Evolutionary conservation across 2,329 filamentous ascomycete species (phyloP), one percentile per base, ranked within the genome.

Genomic region (Boeremia exigua): DNA sequence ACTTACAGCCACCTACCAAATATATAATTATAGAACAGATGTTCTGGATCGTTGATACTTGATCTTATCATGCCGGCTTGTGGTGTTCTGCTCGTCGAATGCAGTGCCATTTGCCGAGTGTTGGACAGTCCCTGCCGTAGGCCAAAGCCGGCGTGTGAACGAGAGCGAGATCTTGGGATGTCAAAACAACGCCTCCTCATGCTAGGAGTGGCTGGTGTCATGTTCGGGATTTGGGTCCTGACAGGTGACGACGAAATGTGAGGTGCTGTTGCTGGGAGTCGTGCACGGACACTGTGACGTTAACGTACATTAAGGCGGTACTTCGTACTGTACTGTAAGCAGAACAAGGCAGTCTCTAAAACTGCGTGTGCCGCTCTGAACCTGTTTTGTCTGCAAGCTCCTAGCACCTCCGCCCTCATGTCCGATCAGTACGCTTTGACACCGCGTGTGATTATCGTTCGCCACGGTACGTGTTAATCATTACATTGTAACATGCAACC

Each of bases 181-280:
- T 43, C 29, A 37, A 47, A 34, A 48, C 29, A 42, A 48, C 19
- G 14, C 37, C 44, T 54, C 50, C 43, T 48, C 37, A 54, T 54
- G 36, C 43, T 54, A 54, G 50, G 43, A 28, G 9, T 33, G 43
- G 43, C 23, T 48, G 44, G 43, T 43, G 33, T 43, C 48, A 28
- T 54, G 36, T 54, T 39, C 36, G 29, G 43, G 50, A 43, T 42
- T 42, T 47, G 44, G 34, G 30, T 54, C 28, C 37, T 54, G 30
- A 54, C 44, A 54, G 50, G 42, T 54, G 42, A 33, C 47, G 29
- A 53, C 27, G 42, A 53, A 53, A 39, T 46, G 40, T 33, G 42
- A 53, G 33, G 42, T 53, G 42, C 39, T 46, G 42, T 47, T 53
- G 38, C 4, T 33, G n/a, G n/a, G n/a, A n/a, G n/a, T n/a, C n/a